phyloP scores from a whole-genome alignment of 2,329 filamentous ascomycete species.

The Penicillium digitatum region DNA sequence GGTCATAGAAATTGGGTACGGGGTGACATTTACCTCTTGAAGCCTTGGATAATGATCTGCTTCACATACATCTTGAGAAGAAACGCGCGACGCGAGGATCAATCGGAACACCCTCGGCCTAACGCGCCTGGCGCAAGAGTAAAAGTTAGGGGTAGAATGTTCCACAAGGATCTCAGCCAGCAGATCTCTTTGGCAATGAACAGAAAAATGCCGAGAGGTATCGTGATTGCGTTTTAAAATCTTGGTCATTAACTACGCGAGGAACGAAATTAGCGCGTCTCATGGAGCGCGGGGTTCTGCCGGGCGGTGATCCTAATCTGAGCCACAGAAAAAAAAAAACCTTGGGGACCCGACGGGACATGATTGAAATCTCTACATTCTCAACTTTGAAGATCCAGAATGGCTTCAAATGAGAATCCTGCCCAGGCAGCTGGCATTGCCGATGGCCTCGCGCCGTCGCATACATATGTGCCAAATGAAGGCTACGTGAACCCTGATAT shows the following conservation, averaged over 20 bases:
- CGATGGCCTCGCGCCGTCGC: slow-evolving; percentile 45
- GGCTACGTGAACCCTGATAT: slow-evolving; percentile 44
- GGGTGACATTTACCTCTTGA: slow-evolving; percentile 71
- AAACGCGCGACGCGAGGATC: slow-evolving; percentile 29
- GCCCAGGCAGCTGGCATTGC: slow-evolving; percentile 33
- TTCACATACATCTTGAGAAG: slow-evolving; percentile 84
- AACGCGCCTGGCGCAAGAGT: slow-evolving; percentile 22
- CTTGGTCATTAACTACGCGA: slow-evolving; percentile 15
- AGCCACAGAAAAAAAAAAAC: slow-evolving; percentile 28
- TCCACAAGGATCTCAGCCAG: neutral
- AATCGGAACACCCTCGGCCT: slow-evolving; percentile 28
- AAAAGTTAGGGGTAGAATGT: neutral
- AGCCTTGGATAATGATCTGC: slow-evolving; percentile 99
- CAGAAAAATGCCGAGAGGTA: neutral
- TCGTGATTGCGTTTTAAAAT: slow-evolving; percentile 12
- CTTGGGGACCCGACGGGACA: slow-evolving; percentile 12
- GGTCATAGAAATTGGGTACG: neutral
- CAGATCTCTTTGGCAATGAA: slow-evolving; percentile 1
- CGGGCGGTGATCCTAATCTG: slow-evolving; percentile 29
- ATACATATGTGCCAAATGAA: slow-evolving; percentile 49
- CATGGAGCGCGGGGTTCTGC: slow-evolving; percentile 36
- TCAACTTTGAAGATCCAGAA: slow-evolving; percentile 15
- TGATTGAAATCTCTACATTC: slow-evolving; percentile 2
- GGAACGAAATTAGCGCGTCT: slow-evolving; percentile 25
- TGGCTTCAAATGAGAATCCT: slow-evolving; percentile 25